These are phyloP conservation scores for Cryphonectria radicalis DNA, from an alignment of 2,329 filamentous ascomycete genomes.

Conservation along the genomic window DNA sequence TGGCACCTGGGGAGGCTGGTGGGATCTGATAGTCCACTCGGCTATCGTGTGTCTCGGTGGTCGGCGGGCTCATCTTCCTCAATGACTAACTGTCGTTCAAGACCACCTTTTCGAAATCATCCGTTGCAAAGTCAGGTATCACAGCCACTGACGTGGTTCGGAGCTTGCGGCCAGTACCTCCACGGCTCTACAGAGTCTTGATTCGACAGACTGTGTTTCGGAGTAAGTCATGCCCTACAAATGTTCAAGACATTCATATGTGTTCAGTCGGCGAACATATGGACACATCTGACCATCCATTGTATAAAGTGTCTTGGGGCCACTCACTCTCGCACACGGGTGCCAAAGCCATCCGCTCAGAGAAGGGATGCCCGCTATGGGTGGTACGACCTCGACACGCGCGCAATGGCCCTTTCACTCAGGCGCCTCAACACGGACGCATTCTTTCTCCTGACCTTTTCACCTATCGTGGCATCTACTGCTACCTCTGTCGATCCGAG, in stretches of 20 bases:
- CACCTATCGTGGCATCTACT: slow-evolving; percentile 52
- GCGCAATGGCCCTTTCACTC: slow-evolving; percentile 64
- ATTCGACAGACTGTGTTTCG: slow-evolving; percentile 3
- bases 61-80: neutral
- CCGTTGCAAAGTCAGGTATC: neutral
- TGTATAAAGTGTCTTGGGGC: neutral
- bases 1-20: neutral
- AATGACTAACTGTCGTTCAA: neutral
- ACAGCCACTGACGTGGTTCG: neutral
- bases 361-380: neutral
- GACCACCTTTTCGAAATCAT: neutral
- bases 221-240: slow-evolving; percentile 5
- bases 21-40: neutral
- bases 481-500: slow-evolving; percentile 42
- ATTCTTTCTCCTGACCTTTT: slow-evolving; percentile 67
- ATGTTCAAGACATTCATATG: slow-evolving; percentile 1
- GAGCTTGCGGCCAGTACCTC: neutral
- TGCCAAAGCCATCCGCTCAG: neutral
- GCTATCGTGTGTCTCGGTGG: neutral
- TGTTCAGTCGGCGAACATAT: neutral
- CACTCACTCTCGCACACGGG: neutral
- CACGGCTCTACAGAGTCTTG: neutral
- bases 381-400: neutral
- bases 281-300: neutral
- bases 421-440: slow-evolving; percentile 68